These are phyloP conservation scores for Mycena rebaudengoi DNA, from an alignment of 768 basidiomycete genomes.

Conservation along the genomic window DNA sequence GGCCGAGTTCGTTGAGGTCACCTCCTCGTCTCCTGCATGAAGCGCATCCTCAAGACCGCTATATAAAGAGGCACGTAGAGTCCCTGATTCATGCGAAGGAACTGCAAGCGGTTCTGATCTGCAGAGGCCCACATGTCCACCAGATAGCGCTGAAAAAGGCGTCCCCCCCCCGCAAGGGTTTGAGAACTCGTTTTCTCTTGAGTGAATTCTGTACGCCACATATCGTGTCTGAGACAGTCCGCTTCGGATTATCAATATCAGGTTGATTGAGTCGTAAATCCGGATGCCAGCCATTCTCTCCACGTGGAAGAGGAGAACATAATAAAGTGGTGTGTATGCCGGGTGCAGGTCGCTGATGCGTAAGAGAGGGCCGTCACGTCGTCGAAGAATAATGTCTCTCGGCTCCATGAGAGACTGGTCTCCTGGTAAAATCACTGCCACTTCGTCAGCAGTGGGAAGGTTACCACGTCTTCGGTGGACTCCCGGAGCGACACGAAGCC, in stretches of 20 bases:
- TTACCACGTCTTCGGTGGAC: constrained; percentile 45
- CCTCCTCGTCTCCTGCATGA: constrained; percentile 15
- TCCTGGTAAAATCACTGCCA: not conserved
- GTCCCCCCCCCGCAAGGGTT: constrained; percentile 42
- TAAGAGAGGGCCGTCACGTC: constrained; percentile 26
- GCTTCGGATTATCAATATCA: constrained; percentile 4
- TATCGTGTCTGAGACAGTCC: constrained; percentile 39
- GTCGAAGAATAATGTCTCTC: constrained; percentile 9
- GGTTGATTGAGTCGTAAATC: constrained; percentile 11
- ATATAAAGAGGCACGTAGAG: constrained; percentile 43
- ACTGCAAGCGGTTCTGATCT: constrained; percentile 44
- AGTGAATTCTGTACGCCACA: constrained; percentile 43
- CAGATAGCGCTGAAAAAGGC: constrained; percentile 49
- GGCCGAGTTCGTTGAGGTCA: constrained; percentile 35
- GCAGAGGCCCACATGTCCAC: constrained; percentile 47
- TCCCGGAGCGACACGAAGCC: constrained; percentile 20
- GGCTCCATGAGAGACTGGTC: not conserved
- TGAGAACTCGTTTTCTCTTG: constrained; percentile 30
- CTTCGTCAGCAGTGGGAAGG: constrained; percentile 33
- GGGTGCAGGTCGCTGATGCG: constrained; percentile 38
- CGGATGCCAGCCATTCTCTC: constrained; percentile 41
- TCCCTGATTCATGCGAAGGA: constrained; percentile 37
- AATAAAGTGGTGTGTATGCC: constrained; percentile 42
- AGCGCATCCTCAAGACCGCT: constrained; percentile 38
- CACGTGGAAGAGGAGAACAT: constrained; percentile 46